Base-by-base conservation (phyloP, 1,284 basidiomycete species). In the Tilletia indica region DNA sequence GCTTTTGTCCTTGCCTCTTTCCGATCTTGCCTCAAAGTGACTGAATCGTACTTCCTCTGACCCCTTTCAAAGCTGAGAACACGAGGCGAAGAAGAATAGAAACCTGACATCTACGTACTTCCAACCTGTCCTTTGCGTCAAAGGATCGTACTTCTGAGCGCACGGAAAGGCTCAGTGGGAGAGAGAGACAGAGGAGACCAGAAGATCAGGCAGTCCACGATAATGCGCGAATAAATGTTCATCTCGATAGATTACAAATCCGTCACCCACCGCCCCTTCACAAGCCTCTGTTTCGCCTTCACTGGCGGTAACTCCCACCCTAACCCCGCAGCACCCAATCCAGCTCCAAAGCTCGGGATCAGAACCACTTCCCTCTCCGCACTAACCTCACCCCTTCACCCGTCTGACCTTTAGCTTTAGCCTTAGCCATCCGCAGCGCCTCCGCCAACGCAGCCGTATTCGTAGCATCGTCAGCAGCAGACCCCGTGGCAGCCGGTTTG, bases 401-500 rank as follows among this genome's bases (percentile, higher is more conserved):
- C 70, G 25, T 48, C 72, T 6, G 21, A 69, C n/a, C 58, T 70
- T 58, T 72, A 47, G 14, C 77, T 74, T 31, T 58, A 2, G 69
- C 69, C 42, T 76, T 77, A 16, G 74, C 63, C 4, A 72, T 71
- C 67, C 72, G 68, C 36, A 76, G 67, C 11, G 56, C 68, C 4
- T 34, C 34, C 6, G 69, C 51, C n/a, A 76, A 69, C 56, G 64
- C 69, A 68, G 73, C 5, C 64, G 70, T 72, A 12, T 68, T 69
- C 8, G 68, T 67, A 4, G 68, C 67, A 2, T 68, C 67, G 12
- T 49, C 74, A 42, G 68, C 61, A 1, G 72, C 69, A 16, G 76
- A 4, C 25, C 56, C 56, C 21, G 56, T 58, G 12, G 56, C 76
- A 16, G 71, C 69, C 0, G 93, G 92, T 84, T 94, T 95, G 4